Percentiles rank a stretch among this genome's conserved stretches.
Evolutionary conservation across 768 basidiomycete genomes (phyloP).

Genomic region (Termitomyces sp.): DNA sequence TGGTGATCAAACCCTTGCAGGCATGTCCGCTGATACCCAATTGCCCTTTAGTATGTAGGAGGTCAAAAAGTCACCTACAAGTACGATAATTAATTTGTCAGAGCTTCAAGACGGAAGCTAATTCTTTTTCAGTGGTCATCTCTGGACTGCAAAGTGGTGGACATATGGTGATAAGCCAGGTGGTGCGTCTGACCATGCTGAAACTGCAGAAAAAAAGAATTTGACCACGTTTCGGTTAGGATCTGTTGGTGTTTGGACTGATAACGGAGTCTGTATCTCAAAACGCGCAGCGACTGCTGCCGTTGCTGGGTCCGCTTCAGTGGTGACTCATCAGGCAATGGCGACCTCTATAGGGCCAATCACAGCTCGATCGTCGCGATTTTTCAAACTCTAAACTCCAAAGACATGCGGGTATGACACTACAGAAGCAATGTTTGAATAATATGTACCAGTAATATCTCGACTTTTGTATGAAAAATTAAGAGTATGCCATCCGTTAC

Average conservation of each 20-base stretch:
- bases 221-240: constrained; percentile 13
- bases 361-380: constrained; percentile 4
- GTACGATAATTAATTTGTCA: constrained; percentile 20
- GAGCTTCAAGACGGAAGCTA: background rate
- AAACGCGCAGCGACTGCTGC: background rate
- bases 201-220: background rate
- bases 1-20: background rate
- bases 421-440: background rate
- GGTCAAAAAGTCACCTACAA: constrained; percentile 34
- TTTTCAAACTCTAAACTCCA: constrained; percentile 4
- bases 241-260: constrained; percentile 26
- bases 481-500: background rate
- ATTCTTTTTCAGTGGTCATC: constrained; percentile 29
- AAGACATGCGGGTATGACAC: background rate
- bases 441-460: background rate
- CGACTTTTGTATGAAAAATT: background rate
- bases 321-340: background rate
- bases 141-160: constrained; percentile 51
- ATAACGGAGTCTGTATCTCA: constrained; percentile 24
- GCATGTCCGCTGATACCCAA: background rate
- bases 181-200: constrained; percentile 13
- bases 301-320: background rate
- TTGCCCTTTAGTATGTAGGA: constrained; percentile 31
- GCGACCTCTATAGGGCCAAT: background rate
- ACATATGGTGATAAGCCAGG: constrained; percentile 26